phyloP scores from a whole-genome alignment of 2,329 filamentous ascomycete species.

The Botryotinia convoluta region DNA sequence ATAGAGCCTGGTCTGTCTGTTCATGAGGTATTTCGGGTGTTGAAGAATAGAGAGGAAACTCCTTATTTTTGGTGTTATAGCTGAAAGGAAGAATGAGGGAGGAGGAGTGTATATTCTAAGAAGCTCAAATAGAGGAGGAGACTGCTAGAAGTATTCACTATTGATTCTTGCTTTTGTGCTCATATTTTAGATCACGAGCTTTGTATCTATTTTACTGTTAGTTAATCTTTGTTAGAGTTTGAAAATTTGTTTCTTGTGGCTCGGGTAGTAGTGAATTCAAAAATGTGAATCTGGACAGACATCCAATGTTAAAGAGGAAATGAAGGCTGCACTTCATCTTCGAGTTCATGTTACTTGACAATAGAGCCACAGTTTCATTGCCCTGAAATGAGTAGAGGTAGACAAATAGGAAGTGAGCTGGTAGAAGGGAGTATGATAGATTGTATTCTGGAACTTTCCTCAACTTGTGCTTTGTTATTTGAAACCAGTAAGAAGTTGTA shows the following conservation, averaged over 20 bases:
- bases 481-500: background rate
- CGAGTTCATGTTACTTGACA: background rate
- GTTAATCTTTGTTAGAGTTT: background rate
- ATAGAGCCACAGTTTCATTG: background rate
- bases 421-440: background rate
- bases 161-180: background rate
- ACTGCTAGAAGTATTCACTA: background rate
- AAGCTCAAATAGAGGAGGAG: background rate
- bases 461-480: background rate
- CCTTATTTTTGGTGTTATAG: background rate
- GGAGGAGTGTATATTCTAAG: background rate
- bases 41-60: background rate
- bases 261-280: background rate
- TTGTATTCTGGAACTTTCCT: background rate
- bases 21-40: fast-evolving
- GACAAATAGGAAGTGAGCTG: background rate
- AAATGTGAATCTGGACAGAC: background rate
- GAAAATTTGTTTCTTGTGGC: background rate
- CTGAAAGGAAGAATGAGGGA: background rate
- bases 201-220: background rate
- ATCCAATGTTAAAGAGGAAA: background rate
- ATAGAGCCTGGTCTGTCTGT: background rate
- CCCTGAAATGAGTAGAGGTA: background rate
- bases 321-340: no score
- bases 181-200: background rate